phyloP scores from a whole-genome alignment of 2,329 filamentous ascomycete genomes.

The Penicillium oxalicum region DNA sequence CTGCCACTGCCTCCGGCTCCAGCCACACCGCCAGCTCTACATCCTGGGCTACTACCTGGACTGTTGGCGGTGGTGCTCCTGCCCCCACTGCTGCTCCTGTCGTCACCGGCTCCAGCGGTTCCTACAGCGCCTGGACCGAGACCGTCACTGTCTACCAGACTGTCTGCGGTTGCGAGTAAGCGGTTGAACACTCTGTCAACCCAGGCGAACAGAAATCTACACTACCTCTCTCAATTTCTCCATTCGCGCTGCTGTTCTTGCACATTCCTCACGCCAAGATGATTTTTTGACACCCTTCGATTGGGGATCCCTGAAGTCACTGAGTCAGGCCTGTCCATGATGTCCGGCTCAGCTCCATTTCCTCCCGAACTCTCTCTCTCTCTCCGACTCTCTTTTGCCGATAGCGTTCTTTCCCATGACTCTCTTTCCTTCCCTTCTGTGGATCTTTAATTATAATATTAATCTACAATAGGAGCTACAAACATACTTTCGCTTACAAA shows the following conservation, averaged over 20 bases:
- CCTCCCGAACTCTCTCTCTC: neutral
- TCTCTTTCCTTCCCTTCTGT: slow-evolving; percentile 14
- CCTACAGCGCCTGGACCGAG: slow-evolving; percentile 10
- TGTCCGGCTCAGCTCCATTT: too few relatives aligned
- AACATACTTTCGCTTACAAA: slow-evolving; percentile 3
- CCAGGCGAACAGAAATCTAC: neutral
- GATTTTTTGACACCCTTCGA: slow-evolving; percentile 13
- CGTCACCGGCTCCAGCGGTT: slow-evolving; percentile 11
- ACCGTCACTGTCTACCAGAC: slow-evolving; percentile 24
- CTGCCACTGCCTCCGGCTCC: neutral
- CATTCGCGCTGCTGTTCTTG: slow-evolving; percentile 3
- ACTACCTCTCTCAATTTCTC: neutral
- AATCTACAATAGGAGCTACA: slow-evolving; percentile 16
- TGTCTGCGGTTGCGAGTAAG: slow-evolving; percentile 22
- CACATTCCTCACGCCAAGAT: slow-evolving; percentile 15
- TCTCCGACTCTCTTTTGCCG: neutral
- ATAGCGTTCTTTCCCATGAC: neutral
- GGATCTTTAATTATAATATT: slow-evolving; percentile 34
- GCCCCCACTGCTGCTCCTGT: slow-evolving; percentile 15
- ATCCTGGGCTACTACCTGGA: slow-evolving; percentile 2
- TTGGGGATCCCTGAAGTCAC: slow-evolving; percentile 11
- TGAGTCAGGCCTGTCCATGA: too few relatives aligned
- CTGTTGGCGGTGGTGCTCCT: slow-evolving; percentile 12
- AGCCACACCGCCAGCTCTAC: slow-evolving; percentile 2
- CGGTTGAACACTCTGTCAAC: neutral